Conservation (phyloP, 2,329 filamentous ascomycete species). For the Ophiostoma tasmaniense region DNA sequence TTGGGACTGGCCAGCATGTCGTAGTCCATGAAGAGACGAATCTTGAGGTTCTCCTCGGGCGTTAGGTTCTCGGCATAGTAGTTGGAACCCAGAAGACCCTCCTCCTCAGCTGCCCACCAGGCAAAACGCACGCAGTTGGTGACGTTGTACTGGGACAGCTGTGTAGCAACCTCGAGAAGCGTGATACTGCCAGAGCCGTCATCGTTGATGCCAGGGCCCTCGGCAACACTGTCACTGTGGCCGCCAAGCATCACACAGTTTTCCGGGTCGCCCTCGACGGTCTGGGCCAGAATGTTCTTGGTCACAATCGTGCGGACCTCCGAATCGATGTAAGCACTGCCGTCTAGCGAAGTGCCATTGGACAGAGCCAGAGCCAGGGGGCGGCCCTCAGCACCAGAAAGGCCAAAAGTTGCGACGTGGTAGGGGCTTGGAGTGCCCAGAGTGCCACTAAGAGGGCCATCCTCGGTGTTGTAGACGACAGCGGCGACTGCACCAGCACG, state of each 20-base stretch:
- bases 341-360: constrained; percentile 40
- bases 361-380: constrained; percentile 47
- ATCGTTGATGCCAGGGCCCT: constrained; percentile 68
- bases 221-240: constrained; percentile 54
- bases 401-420: constrained; percentile 60
- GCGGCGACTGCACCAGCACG: constrained; percentile 61
- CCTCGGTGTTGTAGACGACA: constrained; percentile 65
- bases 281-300: constrained; percentile 56
- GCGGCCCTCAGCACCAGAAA: constrained; percentile 51
- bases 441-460: constrained; percentile 56
- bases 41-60: constrained; percentile 50
- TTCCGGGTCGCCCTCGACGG: constrained; percentile 47
- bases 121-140: constrained; percentile 60
- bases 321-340: constrained; percentile 52
- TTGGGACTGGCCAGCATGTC: constrained; percentile 62
- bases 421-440: constrained; percentile 51
- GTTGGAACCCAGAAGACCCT: constrained; percentile 55
- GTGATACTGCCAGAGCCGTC: constrained; percentile 61
- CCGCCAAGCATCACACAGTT: constrained; percentile 60
- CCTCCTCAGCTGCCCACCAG: constrained; percentile 62
- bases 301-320: constrained; percentile 46
- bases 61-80: constrained; percentile 50
- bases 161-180: constrained; percentile 53
- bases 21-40: constrained; percentile 61
- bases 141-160: constrained; percentile 48